A percentile compares a stretch with the other conserved stretches of the same genome.
Conservation (phyloP, 164 flowering plant species). For the Paratinospora sagittata region DNA sequence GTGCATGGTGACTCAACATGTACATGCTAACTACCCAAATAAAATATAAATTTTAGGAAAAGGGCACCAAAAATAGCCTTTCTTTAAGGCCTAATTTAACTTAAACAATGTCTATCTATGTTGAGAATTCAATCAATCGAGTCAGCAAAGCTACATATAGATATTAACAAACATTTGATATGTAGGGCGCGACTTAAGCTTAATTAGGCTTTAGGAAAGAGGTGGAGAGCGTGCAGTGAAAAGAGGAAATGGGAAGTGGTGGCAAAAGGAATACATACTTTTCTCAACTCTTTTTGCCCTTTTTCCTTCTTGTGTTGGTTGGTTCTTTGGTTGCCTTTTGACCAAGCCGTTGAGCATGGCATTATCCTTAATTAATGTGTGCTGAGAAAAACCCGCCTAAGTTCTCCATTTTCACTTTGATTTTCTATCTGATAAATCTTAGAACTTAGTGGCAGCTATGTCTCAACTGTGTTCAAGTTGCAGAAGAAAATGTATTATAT, state of each 20-base stretch:
- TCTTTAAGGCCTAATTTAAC: too few species aligned
- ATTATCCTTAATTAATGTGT: neutral
- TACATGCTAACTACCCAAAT: neutral
- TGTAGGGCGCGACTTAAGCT: neutral
- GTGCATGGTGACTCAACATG: neutral
- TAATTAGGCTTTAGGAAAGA: neutral
- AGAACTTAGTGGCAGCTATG: neutral
- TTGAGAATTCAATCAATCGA: too few species aligned
- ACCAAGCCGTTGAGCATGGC: neutral
- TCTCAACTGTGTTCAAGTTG: neutral
- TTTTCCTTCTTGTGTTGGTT: constrained; percentile 1
- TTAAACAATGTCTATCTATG: too few species aligned
- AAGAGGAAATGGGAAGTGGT: neutral
- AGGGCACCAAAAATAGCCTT: too few species aligned
- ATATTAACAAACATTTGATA: neutral
- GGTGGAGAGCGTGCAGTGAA: neutral
- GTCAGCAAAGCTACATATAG: neutral
- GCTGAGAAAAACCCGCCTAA: neutral
- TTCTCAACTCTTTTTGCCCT: neutral
- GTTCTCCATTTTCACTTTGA: neutral
- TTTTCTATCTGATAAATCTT: neutral
- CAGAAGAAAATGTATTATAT: neutral
- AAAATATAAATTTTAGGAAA: too few species aligned
- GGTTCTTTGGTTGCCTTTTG: neutral
- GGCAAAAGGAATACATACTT: neutral